Base-by-base conservation (phyloP, 1,139 yeast species). In the Taphrina flavorubra region DNA sequence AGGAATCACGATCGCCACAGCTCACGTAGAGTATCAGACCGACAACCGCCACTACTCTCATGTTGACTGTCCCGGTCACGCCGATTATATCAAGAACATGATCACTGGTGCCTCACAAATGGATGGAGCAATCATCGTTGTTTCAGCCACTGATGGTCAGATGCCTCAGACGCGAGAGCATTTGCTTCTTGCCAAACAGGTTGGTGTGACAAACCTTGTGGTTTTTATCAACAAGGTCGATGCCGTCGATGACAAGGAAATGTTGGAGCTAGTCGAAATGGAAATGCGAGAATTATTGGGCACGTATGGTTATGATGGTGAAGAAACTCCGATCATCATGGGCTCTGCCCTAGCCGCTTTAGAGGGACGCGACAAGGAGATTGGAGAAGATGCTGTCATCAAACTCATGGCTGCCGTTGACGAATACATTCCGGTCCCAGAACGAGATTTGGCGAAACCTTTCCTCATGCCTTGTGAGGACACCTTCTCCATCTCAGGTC, bases 91-190 rank as follows among this genome's bases (percentile, higher is more conserved):
- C 81, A 94, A 94, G 85, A 92, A 92, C 81, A 94, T 94, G 98
- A 94, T 94, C 81, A 91, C 97, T 74, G 98, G 98, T 87, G 98
- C 98, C 76, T 97, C 98, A 76, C 97, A 94, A 81, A 92, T 92
- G 98, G 99, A 94, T 80, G 98, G 98, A 85, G 99, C 98, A 75
- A 92, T 94, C 77, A 92, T 94, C 83, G 99, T 94, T 74, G 99
- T 94, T 81, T 98, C 98, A 78, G 99, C 99, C 73, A 85, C 97
- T 71, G 99, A 94, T 78, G 99, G 99, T 78, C 97, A 92, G 83
- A 94, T 94, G 99, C 98, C 97, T 78, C 99, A 94, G 85, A 95
- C 99, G 76, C 90, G 97, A 84, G 99, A 94, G 84, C 99, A 94
- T 83, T 85, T 94, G 84, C 84, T 94, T 81, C 87, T 94, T 78